Evolutionary conservation across 768 basidiomycete genomes (phyloP), one percentile per base, ranked within the genome.

Genomic region (Crepidotus variabilis): DNA sequence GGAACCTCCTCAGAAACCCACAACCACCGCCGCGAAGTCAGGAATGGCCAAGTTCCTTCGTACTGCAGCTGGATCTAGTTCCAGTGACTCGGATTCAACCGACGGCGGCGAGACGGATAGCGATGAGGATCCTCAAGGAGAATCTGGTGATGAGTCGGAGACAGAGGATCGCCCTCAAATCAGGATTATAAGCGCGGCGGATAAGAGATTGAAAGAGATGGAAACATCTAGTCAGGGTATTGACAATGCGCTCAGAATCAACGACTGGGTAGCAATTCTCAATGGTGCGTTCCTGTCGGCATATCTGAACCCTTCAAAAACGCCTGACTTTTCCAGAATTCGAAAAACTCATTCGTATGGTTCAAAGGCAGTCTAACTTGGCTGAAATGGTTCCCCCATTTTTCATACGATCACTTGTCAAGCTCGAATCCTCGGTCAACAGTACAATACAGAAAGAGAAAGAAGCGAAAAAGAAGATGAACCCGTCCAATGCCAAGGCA

Each of bases 391-490:
- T 95, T 45, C 92, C 97, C 33, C 85, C 91, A 1, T 88, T 95
- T 67, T 95, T 85, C 74, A 78, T 92, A 67, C 87, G 83, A 67
- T 88, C 85, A 32, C 81, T 92, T 48, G 71, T 77, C 55, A 83
- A 77, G 62, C 83, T 98, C 35, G 97, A 98, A 62, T 70, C 77
- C 21, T 85, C 91, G 9, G 73, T 97, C 63, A 88, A 84, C 61
- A 75, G 72, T 22, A 85, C 92, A 6, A 72, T 91, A 45, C 77
- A 86, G 9, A 91, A 91, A 69, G 94, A 97, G 72, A 96, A 95
- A 71, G 87, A 89, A 57, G 86, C 92, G 9, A 90, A 91, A 75
- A 97, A 98, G 75, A 98, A 97, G 75, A 92, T 95, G 88, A 96
- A 94, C 62, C 90, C 93, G 1, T 88, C 82, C 59, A 95, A 95